Evolutionary conservation across 192 early-diverging fungal species (phyloP).

Genomic region (Coemansia brasiliensis): DNA sequence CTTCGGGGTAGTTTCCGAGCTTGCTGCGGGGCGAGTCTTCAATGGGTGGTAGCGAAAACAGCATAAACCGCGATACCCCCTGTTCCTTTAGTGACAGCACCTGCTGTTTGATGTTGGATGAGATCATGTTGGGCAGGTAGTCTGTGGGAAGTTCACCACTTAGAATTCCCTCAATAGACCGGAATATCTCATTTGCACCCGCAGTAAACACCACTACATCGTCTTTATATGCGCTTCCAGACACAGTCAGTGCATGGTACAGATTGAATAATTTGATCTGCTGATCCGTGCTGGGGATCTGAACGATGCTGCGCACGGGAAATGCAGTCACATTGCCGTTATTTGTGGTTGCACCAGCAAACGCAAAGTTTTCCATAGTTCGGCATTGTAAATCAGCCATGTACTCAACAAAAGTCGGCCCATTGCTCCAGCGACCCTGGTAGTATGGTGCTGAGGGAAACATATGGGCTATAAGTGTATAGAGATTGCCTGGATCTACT

Average conservation of each 20-base stretch:
- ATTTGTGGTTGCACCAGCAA: conserved; percentile 50
- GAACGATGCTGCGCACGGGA: conserved; percentile 44
- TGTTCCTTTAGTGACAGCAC: conserved; percentile 49
- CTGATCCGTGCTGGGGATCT: conserved; percentile 52
- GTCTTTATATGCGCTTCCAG: conserved; percentile 38
- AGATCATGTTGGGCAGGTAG: conserved; percentile 44
- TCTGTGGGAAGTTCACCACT: conserved; percentile 33
- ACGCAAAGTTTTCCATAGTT: conserved; percentile 52
- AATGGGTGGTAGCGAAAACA: conserved; percentile 52
- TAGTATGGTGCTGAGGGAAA: conserved; percentile 52
- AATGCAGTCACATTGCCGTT: conserved; percentile 51
- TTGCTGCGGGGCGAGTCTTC: conserved; percentile 54
- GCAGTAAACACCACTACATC: conserved; percentile 51
- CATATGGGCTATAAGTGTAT: conserved; percentile 47
- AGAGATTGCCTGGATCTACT: conserved; percentile 50
- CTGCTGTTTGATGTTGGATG: conserved; percentile 40
- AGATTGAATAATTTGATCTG: conserved; percentile 53
- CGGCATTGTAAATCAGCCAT: conserved; percentile 48
- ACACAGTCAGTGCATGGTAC: conserved; percentile 42
- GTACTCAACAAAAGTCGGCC: conserved; percentile 54
- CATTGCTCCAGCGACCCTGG: conserved; percentile 55
- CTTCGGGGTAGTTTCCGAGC: conserved; percentile 48
- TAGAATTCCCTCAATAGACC: conserved; percentile 48
- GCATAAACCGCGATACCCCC: conserved; percentile 34
- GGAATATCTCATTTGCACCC: conserved; percentile 50